A percentile compares a stretch with the other conserved stretches of the same genome.
These are phyloP conservation scores for Sapria himalayana DNA, from an alignment of 345 rosid species.

Conservation along the genomic window DNA sequence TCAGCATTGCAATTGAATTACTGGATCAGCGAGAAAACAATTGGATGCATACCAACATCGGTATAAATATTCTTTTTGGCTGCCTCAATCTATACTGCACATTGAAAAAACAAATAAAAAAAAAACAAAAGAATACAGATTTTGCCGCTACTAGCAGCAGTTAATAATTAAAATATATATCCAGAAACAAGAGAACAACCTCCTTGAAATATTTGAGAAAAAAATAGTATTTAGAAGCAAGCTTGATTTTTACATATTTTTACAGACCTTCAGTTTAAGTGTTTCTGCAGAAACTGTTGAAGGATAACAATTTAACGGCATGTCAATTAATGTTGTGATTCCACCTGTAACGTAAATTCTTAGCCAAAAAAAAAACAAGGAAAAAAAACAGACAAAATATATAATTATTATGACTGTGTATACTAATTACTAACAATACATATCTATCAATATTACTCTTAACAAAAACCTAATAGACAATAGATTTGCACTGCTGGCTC, in stretches of 20 bases:
- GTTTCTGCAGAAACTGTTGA: conserved; percentile 66
- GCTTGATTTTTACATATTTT: neutral
- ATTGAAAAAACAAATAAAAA: conserved; percentile 7
- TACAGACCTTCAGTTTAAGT: conserved; percentile 54
- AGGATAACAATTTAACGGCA: conserved; percentile 76
- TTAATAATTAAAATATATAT: neutral
- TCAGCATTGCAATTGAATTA: too few relatives aligned
- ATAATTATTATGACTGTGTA: too few relatives aligned
- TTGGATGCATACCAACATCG: conserved; percentile 69
- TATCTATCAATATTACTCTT: too few relatives aligned
- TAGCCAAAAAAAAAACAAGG: neutral
- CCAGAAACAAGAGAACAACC: neutral
- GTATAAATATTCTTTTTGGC: conserved; percentile 53
- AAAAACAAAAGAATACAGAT: too few relatives aligned
- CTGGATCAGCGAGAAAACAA: too few relatives aligned
- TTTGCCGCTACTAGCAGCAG: too few relatives aligned
- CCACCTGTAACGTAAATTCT: conserved; percentile 54
- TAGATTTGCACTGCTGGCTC: too few relatives aligned
- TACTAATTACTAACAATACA: too few relatives aligned
- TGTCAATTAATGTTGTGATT: conserved; percentile 66
- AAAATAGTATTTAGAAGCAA: too few relatives aligned
- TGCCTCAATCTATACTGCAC: conserved; percentile 36
- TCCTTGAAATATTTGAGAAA: neutral
- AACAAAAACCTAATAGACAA: too few relatives aligned
- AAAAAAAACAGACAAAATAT: neutral